Evolutionary conservation across 345 rosid species (phyloP).

Genomic region (Eucalyptus sp.): DNA sequence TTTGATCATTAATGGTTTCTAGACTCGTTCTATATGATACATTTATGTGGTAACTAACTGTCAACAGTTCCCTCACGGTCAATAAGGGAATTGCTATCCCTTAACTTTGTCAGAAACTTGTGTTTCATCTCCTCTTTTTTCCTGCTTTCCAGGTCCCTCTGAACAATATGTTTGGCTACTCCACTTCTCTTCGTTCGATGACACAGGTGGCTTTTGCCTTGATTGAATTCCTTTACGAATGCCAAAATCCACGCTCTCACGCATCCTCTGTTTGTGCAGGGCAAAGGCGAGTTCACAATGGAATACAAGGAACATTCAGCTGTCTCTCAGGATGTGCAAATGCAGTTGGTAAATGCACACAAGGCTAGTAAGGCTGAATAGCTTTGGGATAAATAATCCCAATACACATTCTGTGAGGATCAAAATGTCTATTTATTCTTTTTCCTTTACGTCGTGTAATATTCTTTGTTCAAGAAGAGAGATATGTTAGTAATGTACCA

Average conservation of each 20-base stretch:
- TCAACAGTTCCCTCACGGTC: neutral
- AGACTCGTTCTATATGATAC: neutral
- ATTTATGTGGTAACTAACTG: neutral
- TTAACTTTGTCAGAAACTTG: neutral
- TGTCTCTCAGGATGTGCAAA: constrained; percentile 83
- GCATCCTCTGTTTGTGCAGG: constrained; percentile 19
- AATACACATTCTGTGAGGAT: neutral
- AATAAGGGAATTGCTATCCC: neutral
- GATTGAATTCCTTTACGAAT: neutral
- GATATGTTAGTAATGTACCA: neutral
- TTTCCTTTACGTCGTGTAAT: neutral
- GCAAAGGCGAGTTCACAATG: constrained; percentile 98
- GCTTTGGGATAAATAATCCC: neutral
- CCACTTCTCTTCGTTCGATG: constrained; percentile 94
- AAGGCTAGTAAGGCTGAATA: constrained; percentile 44
- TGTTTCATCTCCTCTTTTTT: neutral
- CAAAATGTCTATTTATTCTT: neutral
- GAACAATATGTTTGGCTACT: constrained; percentile 98
- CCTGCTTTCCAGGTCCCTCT: constrained; percentile 62
- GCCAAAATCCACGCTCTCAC: neutral
- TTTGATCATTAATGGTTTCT: neutral
- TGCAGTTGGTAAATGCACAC: constrained; percentile 66
- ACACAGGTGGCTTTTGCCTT: constrained; percentile 44
- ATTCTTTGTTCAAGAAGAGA: neutral
- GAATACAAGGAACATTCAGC: constrained; percentile 93